A percentile compares a stretch with the other conserved stretches of the same genome.
phyloP scores from a whole-genome alignment of 2,329 filamentous ascomycete genomes.

The Alternaria panax region DNA sequence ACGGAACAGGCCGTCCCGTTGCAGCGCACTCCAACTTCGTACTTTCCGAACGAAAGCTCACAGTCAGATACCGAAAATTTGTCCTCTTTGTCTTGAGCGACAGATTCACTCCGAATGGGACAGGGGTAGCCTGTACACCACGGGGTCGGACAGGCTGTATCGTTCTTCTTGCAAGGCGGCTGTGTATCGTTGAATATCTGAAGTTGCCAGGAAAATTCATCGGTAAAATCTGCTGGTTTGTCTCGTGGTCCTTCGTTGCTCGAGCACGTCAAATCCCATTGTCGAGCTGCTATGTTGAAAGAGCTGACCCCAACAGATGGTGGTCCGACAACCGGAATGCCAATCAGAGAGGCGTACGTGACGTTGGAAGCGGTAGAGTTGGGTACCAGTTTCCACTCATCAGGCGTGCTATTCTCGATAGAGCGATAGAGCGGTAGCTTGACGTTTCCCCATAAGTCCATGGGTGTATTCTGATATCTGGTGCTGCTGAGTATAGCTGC shows the following conservation, averaged over 20 bases:
- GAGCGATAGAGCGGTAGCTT: conserved; percentile 36
- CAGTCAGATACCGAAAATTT: conserved; percentile 30
- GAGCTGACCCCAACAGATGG: conserved; percentile 20
- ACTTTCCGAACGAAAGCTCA: conserved; percentile 22
- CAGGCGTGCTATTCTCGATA: conserved; percentile 25
- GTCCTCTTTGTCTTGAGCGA: neutral
- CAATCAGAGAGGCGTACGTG: conserved; percentile 38
- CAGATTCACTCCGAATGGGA: conserved; percentile 28
- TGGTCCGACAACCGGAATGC: conserved; percentile 28
- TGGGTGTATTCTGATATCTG: conserved; percentile 28
- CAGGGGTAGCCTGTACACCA: conserved; percentile 30
- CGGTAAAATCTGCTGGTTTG: conserved; percentile 10
- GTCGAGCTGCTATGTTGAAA: conserved; percentile 31
- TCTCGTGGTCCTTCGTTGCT: conserved; percentile 19
- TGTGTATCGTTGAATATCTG: neutral
- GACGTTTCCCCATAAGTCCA: conserved; percentile 41
- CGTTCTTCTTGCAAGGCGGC: conserved; percentile 6
- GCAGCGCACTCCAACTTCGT: conserved; percentile 33
- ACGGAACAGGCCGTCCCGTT: conserved; percentile 25
- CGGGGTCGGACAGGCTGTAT: neutral
- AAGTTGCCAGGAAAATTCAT: conserved; percentile 29
- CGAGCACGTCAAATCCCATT: conserved; percentile 37
- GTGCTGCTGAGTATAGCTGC: conserved; percentile 35
- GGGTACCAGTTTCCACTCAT: conserved; percentile 29
- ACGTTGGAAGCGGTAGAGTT: conserved; percentile 18